These are phyloP conservation scores for carrot (Daucus carota) DNA, from an alignment of 129 eudicot genomes.

Conservation along the genomic window DNA sequence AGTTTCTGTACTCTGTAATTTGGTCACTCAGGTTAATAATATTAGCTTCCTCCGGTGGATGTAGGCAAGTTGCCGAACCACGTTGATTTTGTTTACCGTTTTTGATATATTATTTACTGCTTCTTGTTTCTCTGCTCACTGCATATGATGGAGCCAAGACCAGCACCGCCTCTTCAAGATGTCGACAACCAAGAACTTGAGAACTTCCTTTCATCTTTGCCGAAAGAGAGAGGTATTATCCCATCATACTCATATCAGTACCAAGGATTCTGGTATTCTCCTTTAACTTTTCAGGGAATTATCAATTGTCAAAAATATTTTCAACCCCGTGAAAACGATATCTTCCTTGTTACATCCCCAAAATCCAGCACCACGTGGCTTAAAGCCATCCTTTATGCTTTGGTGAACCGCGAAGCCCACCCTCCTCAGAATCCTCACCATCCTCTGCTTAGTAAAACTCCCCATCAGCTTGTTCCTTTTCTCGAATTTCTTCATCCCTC, in stretches of 20 bases:
- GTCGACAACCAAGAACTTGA: not conserved
- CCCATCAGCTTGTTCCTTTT: not conserved
- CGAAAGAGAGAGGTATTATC: not conserved
- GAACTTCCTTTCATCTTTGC: not conserved
- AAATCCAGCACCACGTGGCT: not conserved
- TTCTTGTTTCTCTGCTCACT: no score
- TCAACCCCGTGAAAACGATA: not conserved
- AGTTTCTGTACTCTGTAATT: no score
- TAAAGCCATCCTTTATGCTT: not conserved
- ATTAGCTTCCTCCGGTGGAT: no score
- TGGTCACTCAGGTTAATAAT: no score
- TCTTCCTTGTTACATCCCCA: not conserved
- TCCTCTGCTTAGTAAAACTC: not conserved
- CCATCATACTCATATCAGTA: not conserved
- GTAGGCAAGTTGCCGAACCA: no score
- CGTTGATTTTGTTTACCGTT: no score
- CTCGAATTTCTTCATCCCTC: not conserved
- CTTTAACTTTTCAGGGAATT: not conserved
- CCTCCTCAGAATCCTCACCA: not conserved
- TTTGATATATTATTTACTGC: no score
- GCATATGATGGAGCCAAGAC: not conserved
- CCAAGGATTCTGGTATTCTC: slow-evolving; percentile 1
- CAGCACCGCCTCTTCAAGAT: not conserved
- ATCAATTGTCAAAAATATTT: not conserved
- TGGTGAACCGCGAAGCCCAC: not conserved